phyloP scores from a whole-genome alignment of 805 yeast genomes.

The Schizosaccharomyces octosporus region DNA sequence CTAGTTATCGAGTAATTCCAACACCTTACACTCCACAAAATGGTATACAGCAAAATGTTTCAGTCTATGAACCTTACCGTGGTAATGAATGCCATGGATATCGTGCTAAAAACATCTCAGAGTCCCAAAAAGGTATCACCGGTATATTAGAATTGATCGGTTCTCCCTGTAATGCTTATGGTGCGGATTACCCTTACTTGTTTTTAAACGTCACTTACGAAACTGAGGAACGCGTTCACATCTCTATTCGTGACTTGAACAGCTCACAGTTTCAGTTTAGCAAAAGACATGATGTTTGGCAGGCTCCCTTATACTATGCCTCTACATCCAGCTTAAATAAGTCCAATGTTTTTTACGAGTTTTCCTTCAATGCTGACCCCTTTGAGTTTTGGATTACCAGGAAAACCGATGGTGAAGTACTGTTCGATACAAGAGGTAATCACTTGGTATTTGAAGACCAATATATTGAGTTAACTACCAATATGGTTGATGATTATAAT shows the following conservation, averaged over 20 bases:
- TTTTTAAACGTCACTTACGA: slow-evolving; percentile 2
- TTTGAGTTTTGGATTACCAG: slow-evolving; percentile 10
- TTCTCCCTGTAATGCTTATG: slow-evolving; percentile 8
- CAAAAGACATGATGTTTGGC: not conserved
- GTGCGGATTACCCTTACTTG: slow-evolving; percentile 4
- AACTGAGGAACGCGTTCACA: not conserved
- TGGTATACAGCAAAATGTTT: not conserved
- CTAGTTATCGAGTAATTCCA: not conserved
- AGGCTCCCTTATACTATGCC: not conserved
- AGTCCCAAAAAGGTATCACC: not conserved
- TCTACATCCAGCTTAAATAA: too few species aligned
- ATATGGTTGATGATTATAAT: slow-evolving; percentile 12
- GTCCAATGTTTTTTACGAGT: not conserved
- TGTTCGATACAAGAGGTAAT: slow-evolving; percentile 14
- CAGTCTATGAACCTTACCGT: not conserved
- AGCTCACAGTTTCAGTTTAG: not conserved
- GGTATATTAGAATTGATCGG: slow-evolving; percentile 5
- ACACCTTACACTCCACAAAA: not conserved
- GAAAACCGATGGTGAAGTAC: slow-evolving; percentile 9
- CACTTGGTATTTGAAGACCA: slow-evolving; percentile 16
- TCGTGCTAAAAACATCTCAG: not conserved
- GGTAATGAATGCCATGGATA: not conserved
- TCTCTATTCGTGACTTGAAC: not conserved
- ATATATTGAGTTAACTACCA: slow-evolving; percentile 15
- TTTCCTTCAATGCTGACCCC: slow-evolving; percentile 3